Percentiles rank a stretch among this genome's conserved stretches.
Evolutionary conservation across 139 green algal genomes (phyloP).

Genomic region (Eudorina sp.): DNA sequence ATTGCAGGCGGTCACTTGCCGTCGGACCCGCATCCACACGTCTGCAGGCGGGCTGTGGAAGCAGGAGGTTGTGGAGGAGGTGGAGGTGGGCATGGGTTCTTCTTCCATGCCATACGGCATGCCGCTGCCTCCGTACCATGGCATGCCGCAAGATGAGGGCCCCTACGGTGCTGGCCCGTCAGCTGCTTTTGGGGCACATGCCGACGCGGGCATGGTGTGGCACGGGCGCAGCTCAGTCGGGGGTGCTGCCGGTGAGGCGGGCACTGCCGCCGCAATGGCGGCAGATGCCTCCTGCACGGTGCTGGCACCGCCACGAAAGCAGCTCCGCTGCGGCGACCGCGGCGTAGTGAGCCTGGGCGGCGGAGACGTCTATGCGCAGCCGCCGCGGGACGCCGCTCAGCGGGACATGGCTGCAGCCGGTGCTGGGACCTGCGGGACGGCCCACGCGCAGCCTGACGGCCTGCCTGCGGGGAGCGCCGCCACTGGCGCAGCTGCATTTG

Average conservation of each 20-base stretch:
- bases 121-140: not conserved
- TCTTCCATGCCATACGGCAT: slow-evolving; percentile 22
- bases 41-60: slow-evolving; percentile 32
- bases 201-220: not conserved
- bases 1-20: slow-evolving; percentile 1
- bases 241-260: not conserved
- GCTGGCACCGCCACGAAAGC: slow-evolving; percentile 10
- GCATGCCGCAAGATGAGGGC: slow-evolving; percentile 3
- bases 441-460: not conserved
- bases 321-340: slow-evolving; percentile 13
- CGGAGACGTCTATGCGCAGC: not conserved
- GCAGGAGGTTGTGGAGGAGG: slow-evolving; percentile 41
- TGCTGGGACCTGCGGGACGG: not conserved
- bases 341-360: slow-evolving; percentile 7
- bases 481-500: too few species aligned
- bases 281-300: not conserved
- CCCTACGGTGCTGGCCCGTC: too few species aligned
- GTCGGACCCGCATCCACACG: slow-evolving; percentile 31
- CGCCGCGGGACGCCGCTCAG: not conserved
- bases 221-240: not conserved
- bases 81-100: not conserved
- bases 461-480: too few species aligned
- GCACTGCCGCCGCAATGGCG: not conserved
- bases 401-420: not conserved
- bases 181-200: too few species aligned